Conservation (phyloP, 1,139 yeast genomes). For the Blastobotrys buckinghamii region DNA sequence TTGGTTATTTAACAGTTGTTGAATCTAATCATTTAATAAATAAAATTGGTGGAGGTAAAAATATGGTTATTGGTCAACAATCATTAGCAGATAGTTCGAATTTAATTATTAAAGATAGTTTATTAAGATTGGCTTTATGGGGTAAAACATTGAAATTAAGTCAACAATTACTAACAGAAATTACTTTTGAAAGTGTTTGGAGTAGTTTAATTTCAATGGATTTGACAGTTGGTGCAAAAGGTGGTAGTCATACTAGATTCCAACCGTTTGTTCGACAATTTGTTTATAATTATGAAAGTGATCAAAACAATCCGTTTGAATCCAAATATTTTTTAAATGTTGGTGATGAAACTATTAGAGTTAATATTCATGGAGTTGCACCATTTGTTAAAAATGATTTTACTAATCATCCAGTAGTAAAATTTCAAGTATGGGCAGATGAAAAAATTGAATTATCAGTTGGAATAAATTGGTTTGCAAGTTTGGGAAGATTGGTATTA, state of each 20-base stretch:
- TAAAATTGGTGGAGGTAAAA: neutral
- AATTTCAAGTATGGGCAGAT: conserved; percentile 32
- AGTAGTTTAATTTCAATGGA: conserved; percentile 26
- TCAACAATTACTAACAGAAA: conserved; percentile 9
- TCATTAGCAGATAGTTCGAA: neutral
- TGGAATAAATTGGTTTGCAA: conserved; percentile 31
- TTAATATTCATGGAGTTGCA: conserved; percentile 63
- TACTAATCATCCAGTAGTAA: conserved; percentile 23
- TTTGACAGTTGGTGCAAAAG: conserved; percentile 25
- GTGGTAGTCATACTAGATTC: conserved; percentile 48
- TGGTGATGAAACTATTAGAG: conserved; percentile 33
- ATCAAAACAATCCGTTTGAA: conserved; percentile 52
- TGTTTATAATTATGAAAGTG: conserved; percentile 31
- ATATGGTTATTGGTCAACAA: neutral
- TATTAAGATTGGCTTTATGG: conserved; percentile 20
- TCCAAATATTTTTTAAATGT: conserved; percentile 66
- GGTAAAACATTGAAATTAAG: conserved; percentile 2
- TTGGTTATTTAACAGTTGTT: conserved; percentile 40
- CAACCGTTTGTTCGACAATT: conserved; percentile 61
- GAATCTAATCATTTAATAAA: conserved; percentile 14
- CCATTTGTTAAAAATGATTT: conserved; percentile 50
- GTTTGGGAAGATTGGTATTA: conserved; percentile 32
- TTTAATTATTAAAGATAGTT: conserved; percentile 23
- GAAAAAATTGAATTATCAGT: conserved; percentile 30
- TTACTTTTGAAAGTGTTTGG: conserved; percentile 52